These are phyloP conservation scores for Hypsizygus ulmarius DNA, from an alignment of 1,284 basidiomycete genomes.

Conservation along the genomic window DNA sequence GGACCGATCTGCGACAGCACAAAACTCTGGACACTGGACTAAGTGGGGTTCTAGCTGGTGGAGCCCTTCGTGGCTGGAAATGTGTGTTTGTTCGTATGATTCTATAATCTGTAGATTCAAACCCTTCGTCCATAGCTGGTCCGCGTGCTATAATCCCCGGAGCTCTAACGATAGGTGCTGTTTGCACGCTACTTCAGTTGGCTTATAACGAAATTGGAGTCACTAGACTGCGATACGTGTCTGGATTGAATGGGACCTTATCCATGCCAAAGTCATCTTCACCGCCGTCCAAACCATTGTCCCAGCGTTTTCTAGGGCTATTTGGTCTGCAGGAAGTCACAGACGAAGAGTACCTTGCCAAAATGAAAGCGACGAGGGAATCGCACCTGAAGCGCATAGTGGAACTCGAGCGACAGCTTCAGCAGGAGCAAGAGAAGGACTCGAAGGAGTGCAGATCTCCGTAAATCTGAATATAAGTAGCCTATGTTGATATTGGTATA, in stretches of 20 bases:
- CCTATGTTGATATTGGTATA: not conserved
- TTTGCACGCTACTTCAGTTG: slow-evolving; percentile 59
- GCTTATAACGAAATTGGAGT: slow-evolving; percentile 64
- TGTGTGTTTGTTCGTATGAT: slow-evolving; percentile 29
- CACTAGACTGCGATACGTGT: slow-evolving; percentile 52
- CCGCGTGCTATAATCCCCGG: slow-evolving; percentile 45
- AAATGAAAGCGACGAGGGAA: slow-evolving; percentile 52
- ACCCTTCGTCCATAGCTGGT: slow-evolving; percentile 32
- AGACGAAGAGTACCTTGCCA: slow-evolving; percentile 61
- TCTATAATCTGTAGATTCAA: not conserved
- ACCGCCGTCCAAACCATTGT: slow-evolving; percentile 14
- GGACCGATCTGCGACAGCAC: slow-evolving; percentile 52
- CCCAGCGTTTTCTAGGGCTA: slow-evolving; percentile 35
- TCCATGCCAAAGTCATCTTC: slow-evolving; percentile 5
- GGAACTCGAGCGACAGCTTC: slow-evolving; percentile 49
- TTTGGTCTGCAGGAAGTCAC: slow-evolving; percentile 54
- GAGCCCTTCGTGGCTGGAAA: slow-evolving; percentile 39
- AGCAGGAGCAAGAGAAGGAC: slow-evolving; percentile 28
- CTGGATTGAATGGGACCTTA: slow-evolving; percentile 22
- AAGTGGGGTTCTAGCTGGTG: slow-evolving; percentile 64
- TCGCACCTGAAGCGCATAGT: slow-evolving; percentile 50
- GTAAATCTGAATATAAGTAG: slow-evolving; percentile 8
- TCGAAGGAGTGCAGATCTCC: slow-evolving; percentile 4
- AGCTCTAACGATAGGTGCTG: slow-evolving; percentile 48
- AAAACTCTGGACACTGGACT: slow-evolving; percentile 60